phyloP scores from a whole-genome alignment of 2,329 filamentous ascomycete genomes.

The Colletotrichum gloeosporioides region DNA sequence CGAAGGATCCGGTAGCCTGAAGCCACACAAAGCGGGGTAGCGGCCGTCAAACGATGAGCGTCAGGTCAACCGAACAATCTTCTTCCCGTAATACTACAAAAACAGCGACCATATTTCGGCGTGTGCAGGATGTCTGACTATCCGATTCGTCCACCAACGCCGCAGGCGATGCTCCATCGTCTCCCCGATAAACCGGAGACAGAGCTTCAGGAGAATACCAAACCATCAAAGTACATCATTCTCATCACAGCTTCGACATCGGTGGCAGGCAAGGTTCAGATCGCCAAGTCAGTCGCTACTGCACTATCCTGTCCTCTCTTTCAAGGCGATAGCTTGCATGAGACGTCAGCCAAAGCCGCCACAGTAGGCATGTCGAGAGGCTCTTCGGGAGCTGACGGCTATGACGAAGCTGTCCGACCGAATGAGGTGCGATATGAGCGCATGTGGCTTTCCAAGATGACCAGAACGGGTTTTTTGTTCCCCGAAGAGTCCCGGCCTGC shows the following conservation, averaged over 20 bases:
- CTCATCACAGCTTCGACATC: constrained; percentile 29
- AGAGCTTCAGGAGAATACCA: neutral
- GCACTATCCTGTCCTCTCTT: constrained; percentile 30
- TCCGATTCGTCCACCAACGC: neutral
- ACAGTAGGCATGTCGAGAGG: constrained; percentile 12
- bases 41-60: neutral
- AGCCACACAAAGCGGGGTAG: neutral
- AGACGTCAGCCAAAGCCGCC: constrained; percentile 32
- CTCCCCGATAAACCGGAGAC: constrained; percentile 27
- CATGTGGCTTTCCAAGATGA: constrained; percentile 38
- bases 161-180: constrained; percentile 24
- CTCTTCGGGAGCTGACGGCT: neutral
- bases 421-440: constrained; percentile 33
- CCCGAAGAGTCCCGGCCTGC: constrained; percentile 35
- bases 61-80: neutral
- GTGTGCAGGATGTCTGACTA: neutral
- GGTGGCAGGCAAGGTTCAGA: constrained; percentile 33
- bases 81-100: neutral
- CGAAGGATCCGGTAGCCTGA: neutral
- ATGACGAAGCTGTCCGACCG: neutral
- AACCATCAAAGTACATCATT: constrained; percentile 30
- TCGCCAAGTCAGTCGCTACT: constrained; percentile 29
- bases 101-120: neutral
- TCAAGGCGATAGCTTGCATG: constrained; percentile 34
- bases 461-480: constrained; percentile 32